phyloP scores from a whole-genome alignment of 768 basidiomycete genomes.

The Amanita phalloides region DNA sequence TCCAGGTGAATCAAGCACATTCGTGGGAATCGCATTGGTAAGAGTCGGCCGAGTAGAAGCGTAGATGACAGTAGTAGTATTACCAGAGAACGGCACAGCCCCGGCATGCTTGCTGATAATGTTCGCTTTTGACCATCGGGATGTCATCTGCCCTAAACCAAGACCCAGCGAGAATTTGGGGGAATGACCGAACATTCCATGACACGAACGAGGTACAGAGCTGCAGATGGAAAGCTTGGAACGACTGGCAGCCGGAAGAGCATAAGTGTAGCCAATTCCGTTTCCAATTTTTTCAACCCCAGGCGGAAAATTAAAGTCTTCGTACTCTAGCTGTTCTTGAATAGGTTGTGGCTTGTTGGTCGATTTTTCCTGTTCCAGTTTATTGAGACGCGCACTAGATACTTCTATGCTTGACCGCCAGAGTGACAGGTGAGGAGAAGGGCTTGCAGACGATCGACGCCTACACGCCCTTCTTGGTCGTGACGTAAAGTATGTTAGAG shows the following conservation, averaged over 20 bases:
- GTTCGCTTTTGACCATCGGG: constrained; percentile 6
- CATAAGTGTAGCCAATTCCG: constrained; percentile 36
- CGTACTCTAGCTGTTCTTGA: background rate
- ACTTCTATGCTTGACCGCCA: constrained; percentile 4
- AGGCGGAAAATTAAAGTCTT: constrained; percentile 26
- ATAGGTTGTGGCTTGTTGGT: background rate
- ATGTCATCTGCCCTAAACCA: constrained; percentile 4
- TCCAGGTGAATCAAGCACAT: constrained; percentile 8
- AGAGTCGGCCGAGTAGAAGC: constrained; percentile 1
- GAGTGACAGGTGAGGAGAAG: background rate
- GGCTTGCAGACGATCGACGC: constrained; percentile 19
- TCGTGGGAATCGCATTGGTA: constrained; percentile 4
- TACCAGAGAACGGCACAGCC: background rate
- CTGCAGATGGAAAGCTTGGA: constrained; percentile 21
- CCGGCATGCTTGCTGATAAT: background rate
- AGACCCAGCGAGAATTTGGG: constrained; percentile 9
- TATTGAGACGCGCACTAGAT: constrained; percentile 1
- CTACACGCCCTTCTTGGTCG: constrained; percentile 28
- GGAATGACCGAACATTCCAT: constrained; percentile 10
- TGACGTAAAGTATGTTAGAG: constrained; percentile 10
- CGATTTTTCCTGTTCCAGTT: background rate
- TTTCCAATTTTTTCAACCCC: constrained; percentile 37
- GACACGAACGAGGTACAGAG: constrained; percentile 12
- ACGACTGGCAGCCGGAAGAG: constrained; percentile 5
- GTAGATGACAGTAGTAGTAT: constrained; percentile 1